Conservation (phyloP, 2,329 filamentous ascomycete species). For the Paracorniculantispora psalliotae region DNA sequence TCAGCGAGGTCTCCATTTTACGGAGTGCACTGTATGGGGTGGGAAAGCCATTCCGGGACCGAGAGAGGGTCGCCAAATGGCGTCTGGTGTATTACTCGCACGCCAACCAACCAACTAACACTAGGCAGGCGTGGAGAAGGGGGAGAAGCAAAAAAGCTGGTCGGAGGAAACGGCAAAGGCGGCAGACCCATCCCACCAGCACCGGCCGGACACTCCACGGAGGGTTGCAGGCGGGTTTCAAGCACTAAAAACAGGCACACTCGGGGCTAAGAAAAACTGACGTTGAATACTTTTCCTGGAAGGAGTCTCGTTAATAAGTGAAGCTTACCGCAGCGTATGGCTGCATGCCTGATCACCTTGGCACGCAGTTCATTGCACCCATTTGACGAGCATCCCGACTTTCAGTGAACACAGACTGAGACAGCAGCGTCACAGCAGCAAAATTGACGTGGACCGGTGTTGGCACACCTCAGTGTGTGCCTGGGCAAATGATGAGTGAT, state of each 20-base stretch:
- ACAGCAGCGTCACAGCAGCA: neutral
- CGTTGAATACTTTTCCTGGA: neutral
- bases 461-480: neutral
- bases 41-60: conserved; percentile 1
- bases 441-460: neutral
- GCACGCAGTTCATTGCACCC: neutral
- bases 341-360: neutral
- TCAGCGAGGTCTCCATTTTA: conserved; percentile 3
- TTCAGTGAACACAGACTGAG: neutral
- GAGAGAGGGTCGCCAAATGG: conserved; percentile 9
- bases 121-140: no score
- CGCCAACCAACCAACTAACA: neutral
- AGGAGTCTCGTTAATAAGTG: neutral
- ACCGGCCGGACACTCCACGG: conserved; percentile 10
- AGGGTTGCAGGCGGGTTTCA: conserved; percentile 9
- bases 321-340: neutral
- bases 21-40: conserved; percentile 5
- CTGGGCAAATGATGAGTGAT: conserved; percentile 6
- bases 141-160: neutral
- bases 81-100: conserved; percentile 12
- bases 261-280: neutral
- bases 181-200: conserved; percentile 5
- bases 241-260: neutral
- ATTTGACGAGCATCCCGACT: neutral
- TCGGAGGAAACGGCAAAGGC: conserved; percentile 13